phyloP scores from a whole-genome alignment of 1,139 yeast genomes.

The Blastobotrys proliferans region DNA sequence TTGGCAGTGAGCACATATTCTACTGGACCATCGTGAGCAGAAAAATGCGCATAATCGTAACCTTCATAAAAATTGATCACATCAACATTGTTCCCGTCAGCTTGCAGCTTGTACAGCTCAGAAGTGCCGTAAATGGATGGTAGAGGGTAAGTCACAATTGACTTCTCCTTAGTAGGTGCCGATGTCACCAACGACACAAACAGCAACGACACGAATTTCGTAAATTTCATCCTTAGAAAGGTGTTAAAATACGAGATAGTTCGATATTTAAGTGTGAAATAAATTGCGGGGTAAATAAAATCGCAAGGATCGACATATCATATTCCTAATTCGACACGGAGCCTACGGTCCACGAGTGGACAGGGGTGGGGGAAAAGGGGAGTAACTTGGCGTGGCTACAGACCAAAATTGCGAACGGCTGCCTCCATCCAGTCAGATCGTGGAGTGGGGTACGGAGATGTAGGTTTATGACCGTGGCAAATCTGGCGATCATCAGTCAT shows the following conservation, averaged over 20 bases:
- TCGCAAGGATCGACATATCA: no score
- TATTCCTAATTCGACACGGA: conserved; percentile 1
- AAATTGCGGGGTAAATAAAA: no score
- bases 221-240: no score
- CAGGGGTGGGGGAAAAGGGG: not conserved
- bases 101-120: not conserved
- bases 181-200: conserved; percentile 1
- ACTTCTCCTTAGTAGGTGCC: not conserved
- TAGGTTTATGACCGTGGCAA: no score
- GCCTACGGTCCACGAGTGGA: not conserved
- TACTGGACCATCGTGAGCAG: conserved; percentile 1
- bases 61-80: not conserved
- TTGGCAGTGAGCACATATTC: not conserved
- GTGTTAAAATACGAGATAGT: no score
- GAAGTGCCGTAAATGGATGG: conserved; percentile 1
- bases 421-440: no score
- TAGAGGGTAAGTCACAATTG: not conserved
- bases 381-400: no score
- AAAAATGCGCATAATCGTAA: not conserved
- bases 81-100: not conserved
- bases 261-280: no score
- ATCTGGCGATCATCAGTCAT: no score
- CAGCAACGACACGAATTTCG: no score
- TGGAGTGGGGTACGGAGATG: no score
- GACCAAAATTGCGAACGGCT: no score